Conservation (phyloP, 1,139 yeast genomes). For the Saccharomyces pastorianus region DNA sequence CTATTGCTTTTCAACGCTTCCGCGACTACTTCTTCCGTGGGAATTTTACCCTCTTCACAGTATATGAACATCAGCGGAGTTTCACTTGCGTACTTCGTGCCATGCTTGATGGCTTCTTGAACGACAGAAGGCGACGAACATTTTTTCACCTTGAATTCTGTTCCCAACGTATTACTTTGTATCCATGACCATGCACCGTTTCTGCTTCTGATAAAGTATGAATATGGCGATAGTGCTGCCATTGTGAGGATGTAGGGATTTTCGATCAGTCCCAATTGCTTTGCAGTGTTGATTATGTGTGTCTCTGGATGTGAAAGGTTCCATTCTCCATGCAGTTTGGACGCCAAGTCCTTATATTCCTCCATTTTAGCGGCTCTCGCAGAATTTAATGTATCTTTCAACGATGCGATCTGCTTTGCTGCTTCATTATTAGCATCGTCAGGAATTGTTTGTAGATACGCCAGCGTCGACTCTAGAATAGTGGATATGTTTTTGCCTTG, state of each 20-base stretch:
- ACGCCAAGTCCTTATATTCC: slow-evolving; percentile 22
- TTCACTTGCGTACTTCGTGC: slow-evolving; percentile 22
- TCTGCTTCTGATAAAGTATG: slow-evolving; percentile 20
- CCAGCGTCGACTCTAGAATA: slow-evolving; percentile 24
- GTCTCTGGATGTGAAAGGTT: slow-evolving; percentile 26
- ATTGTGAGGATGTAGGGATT: slow-evolving; percentile 21
- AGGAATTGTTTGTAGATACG: slow-evolving; percentile 17
- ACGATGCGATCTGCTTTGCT: slow-evolving; percentile 8
- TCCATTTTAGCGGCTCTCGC: slow-evolving; percentile 17
- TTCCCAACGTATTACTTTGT: slow-evolving; percentile 12
- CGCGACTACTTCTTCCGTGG: slow-evolving; percentile 8
- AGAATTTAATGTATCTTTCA: slow-evolving; percentile 15
- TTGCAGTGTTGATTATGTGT: slow-evolving; percentile 20
- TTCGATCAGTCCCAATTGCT: slow-evolving; percentile 22
- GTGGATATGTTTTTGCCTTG: slow-evolving; percentile 28
- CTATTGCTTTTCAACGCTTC: slow-evolving; percentile 15
- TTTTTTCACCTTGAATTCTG: slow-evolving; percentile 14
- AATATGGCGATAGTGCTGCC: slow-evolving; percentile 25
- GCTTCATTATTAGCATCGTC: slow-evolving; percentile 7
- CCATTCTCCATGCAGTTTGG: slow-evolving; percentile 23
- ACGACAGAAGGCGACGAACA: slow-evolving; percentile 15
- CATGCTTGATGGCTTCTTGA: slow-evolving; percentile 16
- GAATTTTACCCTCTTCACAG: slow-evolving; percentile 10
- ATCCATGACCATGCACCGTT: slow-evolving; percentile 19
- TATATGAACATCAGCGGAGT: slow-evolving; percentile 28